phyloP scores from a whole-genome alignment of 805 yeast genomes.

The Cyberlindnera misumaiensis region DNA sequence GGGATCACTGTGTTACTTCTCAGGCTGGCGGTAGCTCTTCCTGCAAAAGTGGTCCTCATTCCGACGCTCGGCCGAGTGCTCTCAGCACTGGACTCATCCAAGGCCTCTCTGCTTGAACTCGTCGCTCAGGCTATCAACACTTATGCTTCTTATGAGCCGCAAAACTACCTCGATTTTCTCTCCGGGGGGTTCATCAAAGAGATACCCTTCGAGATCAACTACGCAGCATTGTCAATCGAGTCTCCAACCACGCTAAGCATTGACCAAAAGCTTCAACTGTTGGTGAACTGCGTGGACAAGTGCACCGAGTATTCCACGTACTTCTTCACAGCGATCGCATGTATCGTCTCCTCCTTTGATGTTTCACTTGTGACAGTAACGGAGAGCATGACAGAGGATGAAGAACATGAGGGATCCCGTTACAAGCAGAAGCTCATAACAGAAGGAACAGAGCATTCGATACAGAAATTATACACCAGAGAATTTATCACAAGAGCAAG shows the following conservation, averaged over 20 bases:
- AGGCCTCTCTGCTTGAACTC: slow-evolving; percentile 3
- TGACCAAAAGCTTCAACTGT: slow-evolving; percentile 4
- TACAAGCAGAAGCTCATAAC: slow-evolving; percentile 6
- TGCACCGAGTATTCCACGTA: not conserved
- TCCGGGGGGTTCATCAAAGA: slow-evolving; percentile 5
- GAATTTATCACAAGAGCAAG: slow-evolving; percentile 24
- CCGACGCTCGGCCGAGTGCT: slow-evolving; percentile 1
- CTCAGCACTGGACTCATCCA: slow-evolving; percentile 2
- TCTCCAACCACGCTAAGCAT: not conserved
- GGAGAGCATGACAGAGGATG: slow-evolving; percentile 5
- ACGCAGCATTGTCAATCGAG: slow-evolving; percentile 1
- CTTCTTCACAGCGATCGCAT: slow-evolving; percentile 3
- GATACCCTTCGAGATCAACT: slow-evolving; percentile 5
- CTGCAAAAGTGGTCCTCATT: slow-evolving; percentile 1
- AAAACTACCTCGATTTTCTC: slow-evolving; percentile 7
- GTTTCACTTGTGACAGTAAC: slow-evolving; percentile 7
- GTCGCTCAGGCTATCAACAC: slow-evolving; percentile 8
- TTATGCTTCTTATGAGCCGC: slow-evolving; percentile 2
- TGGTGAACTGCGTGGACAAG: slow-evolving; percentile 4
- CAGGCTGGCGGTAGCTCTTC: slow-evolving; percentile 4
- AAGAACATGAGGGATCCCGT: not conserved
- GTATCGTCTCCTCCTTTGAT: slow-evolving; percentile 6
- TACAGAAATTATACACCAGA: slow-evolving; percentile 14
- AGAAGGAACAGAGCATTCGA: slow-evolving; percentile 6
- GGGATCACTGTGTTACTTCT: slow-evolving; percentile 3